Percentiles rank a stretch among this genome's conserved stretches.
These are phyloP conservation scores for Glebionis coronaria DNA, from an alignment of 129 eudicot species.

Conservation along the genomic window DNA sequence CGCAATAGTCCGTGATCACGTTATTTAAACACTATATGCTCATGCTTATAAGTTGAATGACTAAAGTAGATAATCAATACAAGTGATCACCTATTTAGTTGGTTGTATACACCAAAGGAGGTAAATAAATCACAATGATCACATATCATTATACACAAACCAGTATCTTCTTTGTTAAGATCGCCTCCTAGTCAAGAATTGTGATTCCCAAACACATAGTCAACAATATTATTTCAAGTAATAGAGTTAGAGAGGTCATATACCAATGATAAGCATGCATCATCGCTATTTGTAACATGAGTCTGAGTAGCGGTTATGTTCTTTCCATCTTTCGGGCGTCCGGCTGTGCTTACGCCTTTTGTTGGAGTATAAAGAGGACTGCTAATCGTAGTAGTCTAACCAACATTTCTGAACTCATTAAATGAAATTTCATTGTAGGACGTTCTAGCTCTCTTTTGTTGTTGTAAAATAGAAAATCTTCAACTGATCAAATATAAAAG, in stretches of 20 bases:
- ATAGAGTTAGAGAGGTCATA: not conserved
- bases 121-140: too few relatives aligned
- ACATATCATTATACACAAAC: too few relatives aligned
- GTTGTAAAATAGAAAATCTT: constrained; percentile 39
- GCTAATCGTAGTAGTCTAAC: too few relatives aligned
- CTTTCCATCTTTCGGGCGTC: constrained; percentile 60
- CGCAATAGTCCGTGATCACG: too few relatives aligned
- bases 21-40: too few relatives aligned
- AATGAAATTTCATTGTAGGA: constrained; percentile 46
- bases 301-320: constrained; percentile 65
- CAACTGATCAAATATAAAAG: constrained; percentile 5
- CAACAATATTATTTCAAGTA: not conserved
- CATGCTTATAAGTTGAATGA: too few relatives aligned
- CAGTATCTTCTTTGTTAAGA: too few relatives aligned
- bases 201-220: not conserved
- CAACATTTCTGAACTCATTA: constrained; percentile 49
- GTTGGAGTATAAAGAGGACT: constrained; percentile 75
- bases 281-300: constrained; percentile 70
- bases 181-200: not conserved
- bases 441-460: constrained; percentile 60
- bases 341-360: constrained; percentile 53
- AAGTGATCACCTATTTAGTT: too few relatives aligned
- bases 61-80: too few relatives aligned
- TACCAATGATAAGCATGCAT: constrained; percentile 25
- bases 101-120: too few relatives aligned